These are phyloP conservation scores for Fusarium clavum DNA, from an alignment of 2,329 filamentous ascomycete species.

Conservation along the genomic window DNA sequence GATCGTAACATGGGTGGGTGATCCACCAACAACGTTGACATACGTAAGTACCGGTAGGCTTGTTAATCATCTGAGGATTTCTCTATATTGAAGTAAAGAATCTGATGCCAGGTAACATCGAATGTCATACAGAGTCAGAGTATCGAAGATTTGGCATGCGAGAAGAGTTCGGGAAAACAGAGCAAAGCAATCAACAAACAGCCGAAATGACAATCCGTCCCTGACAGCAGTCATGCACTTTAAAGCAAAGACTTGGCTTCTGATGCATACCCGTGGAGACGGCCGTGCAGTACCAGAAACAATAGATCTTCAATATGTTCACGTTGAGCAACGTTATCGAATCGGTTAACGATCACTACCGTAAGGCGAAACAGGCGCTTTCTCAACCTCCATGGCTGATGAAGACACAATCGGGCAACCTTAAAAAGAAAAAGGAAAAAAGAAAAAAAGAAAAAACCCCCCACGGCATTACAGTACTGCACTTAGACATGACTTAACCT, in stretches of 20 bases:
- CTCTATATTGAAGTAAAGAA: neutral
- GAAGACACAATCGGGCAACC: slow-evolving; percentile 11
- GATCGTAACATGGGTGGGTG: slow-evolving; percentile 15
- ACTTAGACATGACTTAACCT: neutral
- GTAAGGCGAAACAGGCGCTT: slow-evolving; percentile 21
- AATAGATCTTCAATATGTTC: slow-evolving; percentile 19
- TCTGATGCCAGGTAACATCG: neutral
- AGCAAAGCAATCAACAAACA: neutral
- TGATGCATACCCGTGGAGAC: neutral
- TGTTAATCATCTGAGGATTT: neutral
- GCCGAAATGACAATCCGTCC: neutral
- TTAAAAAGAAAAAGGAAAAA: neutral
- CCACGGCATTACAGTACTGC: neutral
- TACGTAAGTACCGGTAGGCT: neutral
- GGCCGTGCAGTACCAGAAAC: slow-evolving; percentile 23
- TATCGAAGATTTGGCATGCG: neutral
- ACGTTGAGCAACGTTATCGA: neutral
- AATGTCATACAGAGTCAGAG: neutral
- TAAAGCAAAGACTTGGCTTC: neutral
- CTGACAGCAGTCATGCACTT: neutral
- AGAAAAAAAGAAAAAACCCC: neutral
- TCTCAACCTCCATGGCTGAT: neutral
- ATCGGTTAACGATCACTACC: slow-evolving; percentile 15
- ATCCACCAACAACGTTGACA: slow-evolving; percentile 10
- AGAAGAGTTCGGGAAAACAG: neutral